phyloP scores from a whole-genome alignment of 192 early-diverging fungal species.

The Lobosporangium transversale region DNA sequence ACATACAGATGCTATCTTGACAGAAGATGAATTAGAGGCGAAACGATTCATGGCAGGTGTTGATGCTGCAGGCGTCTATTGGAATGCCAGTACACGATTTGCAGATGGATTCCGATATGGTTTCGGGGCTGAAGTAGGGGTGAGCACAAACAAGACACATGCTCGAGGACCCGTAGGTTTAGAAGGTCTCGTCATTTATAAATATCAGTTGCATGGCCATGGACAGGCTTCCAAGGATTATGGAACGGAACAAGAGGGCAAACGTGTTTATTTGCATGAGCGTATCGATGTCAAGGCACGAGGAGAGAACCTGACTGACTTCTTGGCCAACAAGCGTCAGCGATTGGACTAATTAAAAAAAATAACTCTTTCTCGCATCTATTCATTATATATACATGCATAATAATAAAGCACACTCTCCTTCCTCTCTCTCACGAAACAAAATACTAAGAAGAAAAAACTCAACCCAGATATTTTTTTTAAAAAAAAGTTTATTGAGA shows the following conservation, averaged over 20 bases:
- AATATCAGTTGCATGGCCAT: conserved; percentile 90
- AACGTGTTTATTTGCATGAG: conserved; percentile 78
- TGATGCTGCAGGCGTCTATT: conserved; percentile 97
- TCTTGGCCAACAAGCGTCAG: conserved; percentile 14
- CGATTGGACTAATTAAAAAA: conserved; percentile 14
- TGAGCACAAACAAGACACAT: conserved; percentile 99
- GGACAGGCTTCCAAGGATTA: conserved; percentile 88
- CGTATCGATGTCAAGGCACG: conserved; percentile 57
- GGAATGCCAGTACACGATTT: conserved; percentile 96
- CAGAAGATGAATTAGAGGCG: conserved; percentile 75
- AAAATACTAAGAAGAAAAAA: too few species aligned
- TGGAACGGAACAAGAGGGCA: conserved; percentile 71
- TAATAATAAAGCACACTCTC: neutral
- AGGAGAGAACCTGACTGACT: conserved; percentile 16
- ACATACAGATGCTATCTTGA: conserved; percentile 96
- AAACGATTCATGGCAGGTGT: conserved; percentile 90
- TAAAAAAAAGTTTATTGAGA: too few species aligned
- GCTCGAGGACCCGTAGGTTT: conserved; percentile 97
- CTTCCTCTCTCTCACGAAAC: too few species aligned
- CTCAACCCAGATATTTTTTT: too few species aligned
- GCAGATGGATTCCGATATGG: conserved; percentile 99
- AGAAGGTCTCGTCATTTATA: conserved; percentile 98
- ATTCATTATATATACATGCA: conserved; percentile 5
- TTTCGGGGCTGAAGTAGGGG: conserved; percentile 98
- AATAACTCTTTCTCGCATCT: too few species aligned